Conservation (phyloP, 768 basidiomycete species). For the Hericium alpestre region DNA sequence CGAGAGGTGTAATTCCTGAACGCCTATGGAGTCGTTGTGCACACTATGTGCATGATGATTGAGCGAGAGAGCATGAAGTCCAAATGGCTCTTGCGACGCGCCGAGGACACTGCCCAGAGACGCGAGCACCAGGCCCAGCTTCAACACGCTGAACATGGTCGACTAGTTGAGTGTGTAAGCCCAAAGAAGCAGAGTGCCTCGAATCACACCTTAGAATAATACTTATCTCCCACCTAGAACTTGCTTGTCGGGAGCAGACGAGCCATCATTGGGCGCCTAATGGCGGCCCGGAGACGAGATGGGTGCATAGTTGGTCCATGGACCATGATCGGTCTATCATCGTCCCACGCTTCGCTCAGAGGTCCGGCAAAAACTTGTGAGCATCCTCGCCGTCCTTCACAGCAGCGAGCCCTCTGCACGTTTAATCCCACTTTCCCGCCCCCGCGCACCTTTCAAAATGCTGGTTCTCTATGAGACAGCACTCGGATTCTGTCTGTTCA, state of each 20-base stretch:
- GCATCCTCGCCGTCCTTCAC: neutral
- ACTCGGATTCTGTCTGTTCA: constrained; percentile 97
- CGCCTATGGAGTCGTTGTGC: neutral
- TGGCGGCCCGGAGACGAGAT: neutral
- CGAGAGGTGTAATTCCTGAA: neutral
- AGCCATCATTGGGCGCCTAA: neutral
- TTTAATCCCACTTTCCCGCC: neutral
- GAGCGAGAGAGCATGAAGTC: neutral
- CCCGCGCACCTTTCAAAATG: constrained; percentile 37
- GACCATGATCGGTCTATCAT: too few relatives aligned
- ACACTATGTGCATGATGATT: neutral
- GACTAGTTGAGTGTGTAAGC: constrained; percentile 15
- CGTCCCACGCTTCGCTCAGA: neutral
- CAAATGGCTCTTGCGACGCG: too few relatives aligned
- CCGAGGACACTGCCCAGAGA: too few relatives aligned
- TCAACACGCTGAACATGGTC: constrained; percentile 17
- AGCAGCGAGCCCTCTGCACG: neutral
- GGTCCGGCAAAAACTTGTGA: constrained; percentile 4
- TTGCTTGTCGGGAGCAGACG: neutral
- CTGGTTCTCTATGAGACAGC: constrained; percentile 94
- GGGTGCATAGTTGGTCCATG: too few relatives aligned
- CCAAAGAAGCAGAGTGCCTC: neutral
- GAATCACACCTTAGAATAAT: too few relatives aligned
- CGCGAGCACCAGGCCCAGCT: too few relatives aligned
- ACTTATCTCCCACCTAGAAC: too few relatives aligned